Percentiles rank a stretch among this genome's conserved stretches.
phyloP scores from a whole-genome alignment of 2,329 filamentous ascomycete species.

The Ophiocordyceps camponoti-saundersi region DNA sequence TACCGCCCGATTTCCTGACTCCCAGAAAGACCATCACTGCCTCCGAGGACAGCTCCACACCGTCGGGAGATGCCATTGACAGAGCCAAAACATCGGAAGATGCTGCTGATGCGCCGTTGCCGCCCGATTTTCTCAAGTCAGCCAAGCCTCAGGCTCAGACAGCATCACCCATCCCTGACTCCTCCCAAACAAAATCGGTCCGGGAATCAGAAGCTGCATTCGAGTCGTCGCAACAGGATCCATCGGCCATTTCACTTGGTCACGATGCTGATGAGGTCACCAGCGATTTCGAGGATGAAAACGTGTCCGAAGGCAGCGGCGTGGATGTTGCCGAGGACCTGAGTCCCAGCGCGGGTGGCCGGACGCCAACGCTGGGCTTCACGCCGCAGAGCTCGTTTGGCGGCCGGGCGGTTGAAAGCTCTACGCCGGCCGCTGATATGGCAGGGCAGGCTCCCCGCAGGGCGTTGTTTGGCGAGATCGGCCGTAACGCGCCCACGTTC shows the following conservation, averaged over 20 bases:
- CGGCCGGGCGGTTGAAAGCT: constrained; percentile 20
- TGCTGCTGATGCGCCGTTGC: constrained; percentile 13
- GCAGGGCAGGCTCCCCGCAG: constrained; percentile 25
- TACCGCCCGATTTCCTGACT: constrained; percentile 23
- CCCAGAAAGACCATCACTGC: constrained; percentile 8
- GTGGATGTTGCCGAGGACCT: constrained; percentile 49
- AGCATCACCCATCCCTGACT: constrained; percentile 26
- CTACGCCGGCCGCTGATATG: constrained; percentile 11
- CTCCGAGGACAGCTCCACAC: constrained; percentile 10
- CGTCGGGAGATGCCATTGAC: constrained; percentile 15
- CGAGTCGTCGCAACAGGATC: constrained; percentile 13
- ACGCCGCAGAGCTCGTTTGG: constrained; percentile 44
- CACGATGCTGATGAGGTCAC: constrained; percentile 24
- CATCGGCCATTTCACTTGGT: constrained; percentile 16
- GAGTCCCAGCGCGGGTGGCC: constrained; percentile 29
- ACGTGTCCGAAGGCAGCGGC: constrained; percentile 39
- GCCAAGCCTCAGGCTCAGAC: constrained; percentile 8
- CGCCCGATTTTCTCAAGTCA: constrained; percentile 13
- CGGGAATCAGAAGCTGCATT: constrained; percentile 18
- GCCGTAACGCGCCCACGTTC: constrained; percentile 32
- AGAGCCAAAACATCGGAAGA: constrained; percentile 7
- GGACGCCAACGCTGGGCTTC: constrained; percentile 29
- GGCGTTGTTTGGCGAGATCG: constrained; percentile 38
- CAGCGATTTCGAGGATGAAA: constrained; percentile 23
- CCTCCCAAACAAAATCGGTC: constrained; percentile 10